Evolutionary conservation across 106 monocot species (phyloP).

Genomic region (Iris macrosiphon): DNA sequence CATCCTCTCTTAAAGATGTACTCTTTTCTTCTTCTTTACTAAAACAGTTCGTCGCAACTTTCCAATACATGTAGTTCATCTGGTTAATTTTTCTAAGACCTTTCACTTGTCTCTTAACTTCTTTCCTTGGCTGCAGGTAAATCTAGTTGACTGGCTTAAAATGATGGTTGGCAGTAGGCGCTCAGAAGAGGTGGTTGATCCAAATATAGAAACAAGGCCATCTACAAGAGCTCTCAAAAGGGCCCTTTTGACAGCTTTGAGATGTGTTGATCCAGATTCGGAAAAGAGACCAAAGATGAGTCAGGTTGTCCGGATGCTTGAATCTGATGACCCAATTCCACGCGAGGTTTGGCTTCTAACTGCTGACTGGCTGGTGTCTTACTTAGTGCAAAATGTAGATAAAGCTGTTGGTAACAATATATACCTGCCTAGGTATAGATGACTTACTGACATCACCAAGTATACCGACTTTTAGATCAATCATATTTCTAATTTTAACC

Average conservation of each 20-base stretch:
- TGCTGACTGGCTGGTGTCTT: too few relatives aligned
- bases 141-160: conserved; percentile 56
- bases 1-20: too few relatives aligned
- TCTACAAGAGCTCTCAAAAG: conserved; percentile 44
- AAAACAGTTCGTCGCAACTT: too few relatives aligned
- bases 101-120: neutral
- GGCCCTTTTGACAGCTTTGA: conserved; percentile 40
- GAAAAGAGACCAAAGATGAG: conserved; percentile 49
- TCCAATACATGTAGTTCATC: too few relatives aligned
- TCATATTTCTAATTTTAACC: too few relatives aligned
- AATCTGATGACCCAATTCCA: conserved; percentile 29
- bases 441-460: too few relatives aligned
- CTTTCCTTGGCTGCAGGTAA: conserved; percentile 16
- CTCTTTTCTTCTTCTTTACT: too few relatives aligned
- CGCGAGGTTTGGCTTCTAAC: conserved; percentile 20
- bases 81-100: neutral
- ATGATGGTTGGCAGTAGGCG: conserved; percentile 45
- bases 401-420: too few relatives aligned
- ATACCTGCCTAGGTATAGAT: too few relatives aligned
- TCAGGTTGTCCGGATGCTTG: conserved; percentile 39
- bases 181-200: conserved; percentile 48
- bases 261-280: conserved; percentile 43
- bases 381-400: too few relatives aligned
- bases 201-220: conserved; percentile 25
- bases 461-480: too few relatives aligned